Evolutionary conservation across 2,329 filamentous ascomycete genomes (phyloP).

Genomic region (Aspergillus sp.): DNA sequence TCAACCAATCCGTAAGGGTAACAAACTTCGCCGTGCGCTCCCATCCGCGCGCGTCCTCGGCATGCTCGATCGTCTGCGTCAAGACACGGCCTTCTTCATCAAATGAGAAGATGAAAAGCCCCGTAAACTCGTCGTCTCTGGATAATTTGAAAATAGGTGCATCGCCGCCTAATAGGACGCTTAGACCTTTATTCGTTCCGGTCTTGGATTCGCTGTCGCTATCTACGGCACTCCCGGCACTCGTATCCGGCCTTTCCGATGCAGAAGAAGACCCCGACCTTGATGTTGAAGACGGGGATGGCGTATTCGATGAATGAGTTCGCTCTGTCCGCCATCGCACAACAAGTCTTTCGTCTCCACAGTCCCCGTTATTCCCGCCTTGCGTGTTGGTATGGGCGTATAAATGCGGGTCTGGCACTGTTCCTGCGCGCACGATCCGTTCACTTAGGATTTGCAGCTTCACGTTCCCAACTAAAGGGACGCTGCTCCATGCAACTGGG

Average conservation of each 20-base stretch:
- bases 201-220: constrained; percentile 15
- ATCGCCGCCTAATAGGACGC: constrained; percentile 53
- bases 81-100: constrained; percentile 80
- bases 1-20: constrained; percentile 88
- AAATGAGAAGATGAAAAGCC: constrained; percentile 94
- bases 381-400: constrained; percentile 31
- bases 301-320: constrained; percentile 1
- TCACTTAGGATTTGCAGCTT: constrained; percentile 84
- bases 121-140: constrained; percentile 76
- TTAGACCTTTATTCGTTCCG: constrained; percentile 41
- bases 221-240: constrained; percentile 12
- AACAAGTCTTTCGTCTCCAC: constrained; percentile 71
- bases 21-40: constrained; percentile 84
- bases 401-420: constrained; percentile 28
- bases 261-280: not conserved
- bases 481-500: constrained; percentile 89
- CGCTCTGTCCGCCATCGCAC: constrained; percentile 79
- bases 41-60: constrained; percentile 78
- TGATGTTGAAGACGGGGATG: not conserved
- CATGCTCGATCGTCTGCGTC: constrained; percentile 91
- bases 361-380: constrained; percentile 24
- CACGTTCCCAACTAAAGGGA: constrained; percentile 89
- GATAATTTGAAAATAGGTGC: constrained; percentile 51
- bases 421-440: constrained; percentile 69
- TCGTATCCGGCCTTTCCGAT: constrained; percentile 9